phyloP scores from a whole-genome alignment of 1,284 basidiomycete genomes.

The Ustilago nuda region DNA sequence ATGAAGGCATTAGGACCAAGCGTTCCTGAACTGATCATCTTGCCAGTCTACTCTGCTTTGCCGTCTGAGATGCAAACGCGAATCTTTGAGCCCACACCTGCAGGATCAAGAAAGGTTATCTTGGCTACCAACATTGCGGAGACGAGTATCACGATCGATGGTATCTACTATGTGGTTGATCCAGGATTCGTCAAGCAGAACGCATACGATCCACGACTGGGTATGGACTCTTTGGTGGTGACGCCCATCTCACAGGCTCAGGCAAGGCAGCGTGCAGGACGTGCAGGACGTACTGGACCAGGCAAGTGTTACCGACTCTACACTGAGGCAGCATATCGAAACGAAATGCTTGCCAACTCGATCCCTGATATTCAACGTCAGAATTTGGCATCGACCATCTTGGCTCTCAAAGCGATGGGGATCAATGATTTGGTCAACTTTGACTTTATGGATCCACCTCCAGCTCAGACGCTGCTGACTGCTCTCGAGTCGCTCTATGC shows the following conservation, averaged over 20 bases:
- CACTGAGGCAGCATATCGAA: slow-evolving; percentile 95
- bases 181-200: slow-evolving; percentile 99
- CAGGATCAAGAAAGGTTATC: slow-evolving; percentile 95
- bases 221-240: slow-evolving; percentile 98
- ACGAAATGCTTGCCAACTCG: slow-evolving; percentile 98
- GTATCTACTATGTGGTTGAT: slow-evolving; percentile 97
- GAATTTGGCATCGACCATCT: slow-evolving; percentile 90
- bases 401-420: slow-evolving; percentile 98
- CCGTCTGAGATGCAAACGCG: slow-evolving; percentile 97
- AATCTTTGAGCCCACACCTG: slow-evolving; percentile 97
- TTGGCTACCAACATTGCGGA: slow-evolving; percentile 99
- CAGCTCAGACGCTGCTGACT: slow-evolving; percentile 92
- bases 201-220: slow-evolving; percentile 94
- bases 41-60: slow-evolving; percentile 96
- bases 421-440: slow-evolving; percentile 97
- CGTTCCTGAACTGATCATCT: slow-evolving; percentile 94
- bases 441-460: slow-evolving; percentile 99
- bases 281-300: slow-evolving; percentile 96
- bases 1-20: slow-evolving; percentile 98
- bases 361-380: slow-evolving; percentile 98
- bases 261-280: slow-evolving; percentile 91
- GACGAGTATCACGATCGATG: slow-evolving; percentile 96
- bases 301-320: slow-evolving; percentile 98
- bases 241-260: slow-evolving; percentile 99
- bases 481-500: slow-evolving; percentile 94